Percentiles rank a stretch among this genome's conserved stretches.
Evolutionary conservation across 116 monocot genomes (phyloP).

Genomic region (Cymodocea nodosa): DNA sequence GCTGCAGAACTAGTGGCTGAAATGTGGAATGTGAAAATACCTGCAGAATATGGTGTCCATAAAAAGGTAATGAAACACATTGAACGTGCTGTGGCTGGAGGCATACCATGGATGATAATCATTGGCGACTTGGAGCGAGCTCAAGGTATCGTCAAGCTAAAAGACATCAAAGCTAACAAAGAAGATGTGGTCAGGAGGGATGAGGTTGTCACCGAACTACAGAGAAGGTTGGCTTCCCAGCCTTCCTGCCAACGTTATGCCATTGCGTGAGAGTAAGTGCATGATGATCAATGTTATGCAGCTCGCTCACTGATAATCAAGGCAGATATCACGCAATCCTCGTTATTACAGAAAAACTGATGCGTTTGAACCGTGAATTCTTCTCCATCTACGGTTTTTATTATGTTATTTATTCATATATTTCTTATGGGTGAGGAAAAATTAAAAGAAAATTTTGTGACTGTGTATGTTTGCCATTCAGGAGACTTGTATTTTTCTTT

Average conservation of each 20-base stretch:
- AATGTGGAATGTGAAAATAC: constrained; percentile 74
- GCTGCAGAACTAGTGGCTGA: constrained; percentile 61
- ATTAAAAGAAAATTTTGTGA: too few relatives aligned
- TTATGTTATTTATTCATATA: too few relatives aligned
- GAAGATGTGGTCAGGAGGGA: constrained; percentile 50
- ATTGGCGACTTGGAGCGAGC: constrained; percentile 59
- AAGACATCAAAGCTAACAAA: constrained; percentile 55
- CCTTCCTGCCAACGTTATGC: not conserved
- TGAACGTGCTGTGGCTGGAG: constrained; percentile 42
- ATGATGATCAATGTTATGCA: too few relatives aligned
- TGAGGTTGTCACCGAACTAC: constrained; percentile 40
- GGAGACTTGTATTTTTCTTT: too few relatives aligned
- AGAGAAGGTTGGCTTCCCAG: constrained; percentile 19
- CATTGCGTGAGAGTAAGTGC: not conserved
- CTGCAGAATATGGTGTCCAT: constrained; percentile 57
- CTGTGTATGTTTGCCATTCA: too few relatives aligned
- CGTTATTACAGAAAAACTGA: too few relatives aligned
- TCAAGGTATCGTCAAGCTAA: constrained; percentile 61
- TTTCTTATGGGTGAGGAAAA: too few relatives aligned
- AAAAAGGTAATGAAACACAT: constrained; percentile 78
- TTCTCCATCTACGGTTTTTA: too few relatives aligned
- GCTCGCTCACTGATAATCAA: too few relatives aligned
- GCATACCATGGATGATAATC: constrained; percentile 83
- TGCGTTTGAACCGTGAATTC: too few relatives aligned
- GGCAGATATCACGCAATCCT: too few relatives aligned